Percentiles rank a stretch among this genome's conserved stretches.
Conservation (phyloP, 192 early-diverging fungal genomes). For the Jimgerdemannia lactiflua region DNA sequence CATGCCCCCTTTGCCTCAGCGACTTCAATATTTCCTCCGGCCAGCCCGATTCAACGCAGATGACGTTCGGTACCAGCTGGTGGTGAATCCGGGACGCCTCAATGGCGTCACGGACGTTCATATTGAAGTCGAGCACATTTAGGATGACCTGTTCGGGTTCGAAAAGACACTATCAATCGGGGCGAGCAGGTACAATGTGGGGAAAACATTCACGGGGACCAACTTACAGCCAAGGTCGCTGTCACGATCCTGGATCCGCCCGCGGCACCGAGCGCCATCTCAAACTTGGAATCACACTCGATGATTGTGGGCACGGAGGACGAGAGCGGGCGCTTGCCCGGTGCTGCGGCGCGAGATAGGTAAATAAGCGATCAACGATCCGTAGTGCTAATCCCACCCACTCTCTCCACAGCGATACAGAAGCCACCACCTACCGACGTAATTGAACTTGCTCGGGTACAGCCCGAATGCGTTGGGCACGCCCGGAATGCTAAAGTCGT, state of each 20-base stretch:
- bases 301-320: slow-evolving; percentile 63
- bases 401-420: background rate
- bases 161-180: background rate
- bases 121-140: slow-evolving; percentile 70
- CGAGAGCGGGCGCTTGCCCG: slow-evolving; percentile 82
- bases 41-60: slow-evolving; percentile 46
- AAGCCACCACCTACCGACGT: slow-evolving; percentile 38
- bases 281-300: slow-evolving; percentile 61
- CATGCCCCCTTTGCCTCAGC: slow-evolving; percentile 40
- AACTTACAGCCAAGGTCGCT: slow-evolving; percentile 52
- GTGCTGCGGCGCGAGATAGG: slow-evolving; percentile 34
- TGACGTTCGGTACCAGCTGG: slow-evolving; percentile 82
- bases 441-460: slow-evolving; percentile 84
- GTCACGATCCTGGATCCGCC: slow-evolving; percentile 88
- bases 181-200: background rate
- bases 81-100: slow-evolving; percentile 80
- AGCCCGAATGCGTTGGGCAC: slow-evolving; percentile 75
- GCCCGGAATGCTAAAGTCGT: slow-evolving; percentile 87
- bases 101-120: slow-evolving; percentile 67
- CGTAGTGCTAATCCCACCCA: no score
- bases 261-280: slow-evolving; percentile 79
- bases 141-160: slow-evolving; percentile 56
- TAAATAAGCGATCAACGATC: no score
- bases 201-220: background rate
- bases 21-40: slow-evolving; percentile 22